phyloP scores from a whole-genome alignment of 495 filamentous ascomycete species.

The Aspergillus saccharolyticus region DNA sequence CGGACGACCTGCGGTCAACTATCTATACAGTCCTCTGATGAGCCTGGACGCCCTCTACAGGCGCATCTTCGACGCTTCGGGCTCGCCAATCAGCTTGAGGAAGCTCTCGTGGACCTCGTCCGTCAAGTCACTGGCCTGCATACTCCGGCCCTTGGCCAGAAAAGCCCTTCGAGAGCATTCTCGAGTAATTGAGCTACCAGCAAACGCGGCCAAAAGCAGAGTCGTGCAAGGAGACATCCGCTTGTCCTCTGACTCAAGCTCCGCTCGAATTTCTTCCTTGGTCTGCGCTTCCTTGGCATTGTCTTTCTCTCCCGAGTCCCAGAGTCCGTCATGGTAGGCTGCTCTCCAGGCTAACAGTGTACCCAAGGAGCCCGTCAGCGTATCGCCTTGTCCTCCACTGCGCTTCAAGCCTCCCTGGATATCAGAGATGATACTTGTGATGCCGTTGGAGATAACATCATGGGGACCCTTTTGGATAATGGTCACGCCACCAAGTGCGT shows the following conservation, averaged over 20 bases:
- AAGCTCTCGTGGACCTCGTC: slow-evolving; percentile 85
- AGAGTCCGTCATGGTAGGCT: slow-evolving; percentile 77
- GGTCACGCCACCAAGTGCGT: slow-evolving; percentile 79
- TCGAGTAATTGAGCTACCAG: slow-evolving; percentile 79
- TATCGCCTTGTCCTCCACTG: slow-evolving; percentile 93
- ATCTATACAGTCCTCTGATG: not conserved
- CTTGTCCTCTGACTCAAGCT: slow-evolving; percentile 41
- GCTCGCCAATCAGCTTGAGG: slow-evolving; percentile 63
- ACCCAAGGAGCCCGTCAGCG: slow-evolving; percentile 81
- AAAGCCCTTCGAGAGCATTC: slow-evolving; percentile 90
- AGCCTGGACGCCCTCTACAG: slow-evolving; percentile 21
- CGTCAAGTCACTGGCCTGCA: slow-evolving; percentile 93
- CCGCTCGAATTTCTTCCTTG: slow-evolving; percentile 37
- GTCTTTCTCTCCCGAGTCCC: slow-evolving; percentile 59
- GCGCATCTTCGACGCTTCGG: slow-evolving; percentile 40
- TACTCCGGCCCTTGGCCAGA: slow-evolving; percentile 74
- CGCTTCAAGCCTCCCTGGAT: slow-evolving; percentile 78
- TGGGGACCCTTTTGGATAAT: slow-evolving; percentile 85
- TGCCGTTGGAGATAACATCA: slow-evolving; percentile 83
- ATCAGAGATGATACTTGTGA: slow-evolving; percentile 66
- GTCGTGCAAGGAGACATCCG: slow-evolving; percentile 55
- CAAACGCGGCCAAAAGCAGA: slow-evolving; percentile 75
- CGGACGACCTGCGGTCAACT: not conserved
- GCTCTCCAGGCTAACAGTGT: slow-evolving; percentile 84
- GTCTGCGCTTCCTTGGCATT: slow-evolving; percentile 33